Percentiles rank a stretch among this genome's conserved stretches.
Conservation (phyloP, 2,329 filamentous ascomycete species). For the Penicillium sp. region DNA sequence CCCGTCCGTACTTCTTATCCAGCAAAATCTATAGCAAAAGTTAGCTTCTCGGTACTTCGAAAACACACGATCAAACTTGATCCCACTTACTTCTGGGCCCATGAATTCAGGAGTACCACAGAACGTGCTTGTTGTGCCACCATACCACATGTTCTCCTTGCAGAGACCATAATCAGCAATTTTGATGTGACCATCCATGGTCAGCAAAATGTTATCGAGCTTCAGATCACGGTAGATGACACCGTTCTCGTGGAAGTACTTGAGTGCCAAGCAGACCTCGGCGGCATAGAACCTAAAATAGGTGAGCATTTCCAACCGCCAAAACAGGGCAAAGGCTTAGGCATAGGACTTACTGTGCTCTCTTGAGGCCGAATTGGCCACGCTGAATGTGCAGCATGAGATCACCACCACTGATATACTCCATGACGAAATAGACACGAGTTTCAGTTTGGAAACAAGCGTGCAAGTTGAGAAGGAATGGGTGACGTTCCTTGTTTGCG, state of each 20-base stretch:
- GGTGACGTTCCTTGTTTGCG: conserved; percentile 94
- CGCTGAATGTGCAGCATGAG: conserved; percentile 98
- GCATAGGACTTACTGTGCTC: conserved; percentile 73
- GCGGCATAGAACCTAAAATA: conserved; percentile 81
- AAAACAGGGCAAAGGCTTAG: not conserved
- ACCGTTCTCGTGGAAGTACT: conserved; percentile 99
- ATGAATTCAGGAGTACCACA: conserved; percentile 99
- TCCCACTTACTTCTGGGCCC: conserved; percentile 78
- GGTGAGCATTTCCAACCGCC: conserved; percentile 15
- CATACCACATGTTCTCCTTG: conserved; percentile 99
- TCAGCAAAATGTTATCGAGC: conserved; percentile 86
- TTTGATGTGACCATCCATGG: conserved; percentile 95
- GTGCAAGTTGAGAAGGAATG: conserved; percentile 91
- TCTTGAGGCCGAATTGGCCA: conserved; percentile 91
- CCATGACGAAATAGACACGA: conserved; percentile 98
- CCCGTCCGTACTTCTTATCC: conserved; percentile 96
- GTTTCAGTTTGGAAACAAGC: conserved; percentile 99
- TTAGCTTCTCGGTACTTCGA: conserved; percentile 22
- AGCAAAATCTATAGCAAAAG: conserved; percentile 69
- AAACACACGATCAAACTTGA: not conserved
- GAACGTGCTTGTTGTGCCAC: conserved; percentile 94
- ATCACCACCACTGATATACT: conserved; percentile 98
- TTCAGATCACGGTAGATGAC: conserved; percentile 90
- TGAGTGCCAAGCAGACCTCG: conserved; percentile 93
- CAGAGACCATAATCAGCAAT: conserved; percentile 98